Evolutionary conservation across 441 rosid genomes (phyloP).

Genomic region (Melastoma candidum): DNA sequence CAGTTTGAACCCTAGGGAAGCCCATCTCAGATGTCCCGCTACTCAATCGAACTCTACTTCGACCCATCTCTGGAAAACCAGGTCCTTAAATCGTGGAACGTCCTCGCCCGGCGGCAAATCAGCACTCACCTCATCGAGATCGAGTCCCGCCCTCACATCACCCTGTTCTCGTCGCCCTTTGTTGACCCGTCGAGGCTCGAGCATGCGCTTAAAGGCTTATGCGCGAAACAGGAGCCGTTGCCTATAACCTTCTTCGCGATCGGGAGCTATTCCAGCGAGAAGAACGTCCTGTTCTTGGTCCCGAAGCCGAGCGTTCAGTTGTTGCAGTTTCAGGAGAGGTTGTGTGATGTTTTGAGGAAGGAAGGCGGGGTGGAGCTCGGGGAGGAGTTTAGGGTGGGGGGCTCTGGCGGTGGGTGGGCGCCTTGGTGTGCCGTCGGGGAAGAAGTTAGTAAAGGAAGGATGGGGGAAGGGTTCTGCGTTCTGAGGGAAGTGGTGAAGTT

Average conservation of each 20-base stretch:
- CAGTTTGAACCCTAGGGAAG: too few species aligned
- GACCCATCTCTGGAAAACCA: slow-evolving; percentile 95
- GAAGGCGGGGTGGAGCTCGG: slow-evolving; percentile 62
- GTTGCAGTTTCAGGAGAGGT: slow-evolving; percentile 63
- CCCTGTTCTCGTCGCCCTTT: slow-evolving; percentile 50
- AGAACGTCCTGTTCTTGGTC: slow-evolving; percentile 62
- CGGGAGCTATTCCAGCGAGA: slow-evolving; percentile 59
- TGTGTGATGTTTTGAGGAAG: slow-evolving; percentile 64
- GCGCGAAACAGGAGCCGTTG: slow-evolving; percentile 61
- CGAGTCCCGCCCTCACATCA: slow-evolving; percentile 87
- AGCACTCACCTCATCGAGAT: slow-evolving; percentile 79
- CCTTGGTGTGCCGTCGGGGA: too few species aligned
- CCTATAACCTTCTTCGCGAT: slow-evolving; percentile 52
- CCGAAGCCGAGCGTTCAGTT: slow-evolving; percentile 69
- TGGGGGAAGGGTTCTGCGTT: too few species aligned
- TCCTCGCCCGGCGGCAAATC: slow-evolving; percentile 89
- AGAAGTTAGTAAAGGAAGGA: too few species aligned
- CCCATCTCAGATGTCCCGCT: too few species aligned
- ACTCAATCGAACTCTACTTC: slow-evolving; percentile 65
- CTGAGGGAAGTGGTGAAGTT: too few species aligned
- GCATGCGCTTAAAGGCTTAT: slow-evolving; percentile 39
- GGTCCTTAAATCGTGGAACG: slow-evolving; percentile 91
- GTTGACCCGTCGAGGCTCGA: slow-evolving; percentile 64
- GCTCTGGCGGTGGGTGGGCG: too few species aligned
- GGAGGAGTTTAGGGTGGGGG: slow-evolving; percentile 31